Base-by-base conservation (phyloP, 1,284 basidiomycete species). In the Microbotryum saponariae region DNA sequence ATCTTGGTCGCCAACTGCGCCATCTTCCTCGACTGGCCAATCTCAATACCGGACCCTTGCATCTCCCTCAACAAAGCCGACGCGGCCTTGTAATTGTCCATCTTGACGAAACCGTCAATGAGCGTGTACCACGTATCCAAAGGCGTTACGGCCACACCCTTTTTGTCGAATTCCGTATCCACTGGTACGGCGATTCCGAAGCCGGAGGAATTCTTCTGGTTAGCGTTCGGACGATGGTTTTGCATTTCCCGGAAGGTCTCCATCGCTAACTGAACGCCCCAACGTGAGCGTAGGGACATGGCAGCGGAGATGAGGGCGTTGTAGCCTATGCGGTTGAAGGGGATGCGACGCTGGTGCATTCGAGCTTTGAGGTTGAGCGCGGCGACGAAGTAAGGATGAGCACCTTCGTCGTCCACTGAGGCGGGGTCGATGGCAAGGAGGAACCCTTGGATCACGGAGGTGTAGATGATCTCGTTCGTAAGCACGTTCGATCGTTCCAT, bases 391-490 rank as follows among this genome's bases (percentile, higher is more conserved):
- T 64, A 66, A 2, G 65, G 62, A 31, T 66, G 67, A 33, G 46
- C 49, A 2, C 53, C 55, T 14, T 51, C 44, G 27, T 33, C 33
- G 42, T 48, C n/a, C 18, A 52, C 25, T 25, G 60, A 58, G 29
- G 59, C 45, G 7, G 18, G 6, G 10, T 44, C 47, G 45, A 63
- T 58, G 9, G 60, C 62, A 25, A 59, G 51, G 29, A 69, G 61
- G 58, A 62, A 67, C 3, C 62, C 65, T 48, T 66, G 67, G 42
- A 69, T 66, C 52, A 69, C 51, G 29, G 65, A 56, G 16, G 67
- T 69, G 62, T 69, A 69, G 57, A 64, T 56, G 59, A 69, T 58
- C 50, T 64, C 60, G 61, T 66, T 69, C 21, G 65, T 57, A 46
- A 27, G 9, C 5, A 66, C 27, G 20, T 52, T 55, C 44, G 58